Percentiles rank a stretch among this genome's conserved stretches.
phyloP scores from a whole-genome alignment of 495 filamentous ascomycete species.

The Trichocladium antarcticum region DNA sequence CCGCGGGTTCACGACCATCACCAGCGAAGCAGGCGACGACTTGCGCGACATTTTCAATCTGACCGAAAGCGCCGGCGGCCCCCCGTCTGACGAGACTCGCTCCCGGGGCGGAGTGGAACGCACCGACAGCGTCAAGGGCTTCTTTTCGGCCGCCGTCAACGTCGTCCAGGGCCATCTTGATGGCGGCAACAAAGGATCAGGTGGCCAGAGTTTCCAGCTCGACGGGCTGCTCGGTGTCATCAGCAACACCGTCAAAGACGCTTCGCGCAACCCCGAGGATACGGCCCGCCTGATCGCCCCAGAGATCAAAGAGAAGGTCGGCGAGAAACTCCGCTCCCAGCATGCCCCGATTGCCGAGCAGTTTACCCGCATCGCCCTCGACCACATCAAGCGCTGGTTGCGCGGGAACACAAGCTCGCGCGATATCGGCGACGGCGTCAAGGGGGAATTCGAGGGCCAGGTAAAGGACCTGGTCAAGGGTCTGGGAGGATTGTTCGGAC shows the following conservation, averaged over 20 bases:
- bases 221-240: constrained; percentile 26
- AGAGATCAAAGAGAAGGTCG: constrained; percentile 28
- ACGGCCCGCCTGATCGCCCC: constrained; percentile 27
- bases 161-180: constrained; percentile 23
- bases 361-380: constrained; percentile 27
- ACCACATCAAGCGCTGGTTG: constrained; percentile 29
- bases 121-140: constrained; percentile 12
- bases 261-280: constrained; percentile 25
- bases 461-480: constrained; percentile 31
- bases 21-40: constrained; percentile 23
- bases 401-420: constrained; percentile 26
- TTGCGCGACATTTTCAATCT: constrained; percentile 26
- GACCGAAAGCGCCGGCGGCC: constrained; percentile 13
- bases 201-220: constrained; percentile 19
- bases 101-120: constrained; percentile 5
- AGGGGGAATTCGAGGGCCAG: constrained; percentile 28
- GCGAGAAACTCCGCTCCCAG: constrained; percentile 19
- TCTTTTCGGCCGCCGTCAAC: constrained; percentile 26
- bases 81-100: background rate
- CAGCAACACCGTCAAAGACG: constrained; percentile 26
- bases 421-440: constrained; percentile 28
- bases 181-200: constrained; percentile 8
- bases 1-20: constrained; percentile 20
- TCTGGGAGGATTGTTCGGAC: constrained; percentile 23
- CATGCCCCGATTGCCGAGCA: constrained; percentile 27